Evolutionary conservation across 768 basidiomycete genomes (phyloP).

Genomic region (Xerocomellus chrysenteron): DNA sequence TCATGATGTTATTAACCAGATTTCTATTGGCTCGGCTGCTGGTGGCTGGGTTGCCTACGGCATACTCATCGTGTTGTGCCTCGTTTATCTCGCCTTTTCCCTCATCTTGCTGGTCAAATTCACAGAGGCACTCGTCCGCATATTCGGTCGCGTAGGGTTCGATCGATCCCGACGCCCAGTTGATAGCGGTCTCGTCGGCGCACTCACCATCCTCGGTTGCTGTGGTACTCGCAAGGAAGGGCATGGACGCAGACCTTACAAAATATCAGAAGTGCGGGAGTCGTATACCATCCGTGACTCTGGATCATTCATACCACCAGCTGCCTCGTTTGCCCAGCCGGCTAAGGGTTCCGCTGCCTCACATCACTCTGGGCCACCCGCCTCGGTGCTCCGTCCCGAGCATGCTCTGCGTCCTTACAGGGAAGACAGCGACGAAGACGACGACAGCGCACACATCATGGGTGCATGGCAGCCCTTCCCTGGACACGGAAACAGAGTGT

Average conservation of each 20-base stretch:
- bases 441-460: slow-evolving; percentile 82
- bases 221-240: slow-evolving; percentile 52
- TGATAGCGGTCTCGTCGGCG: slow-evolving; percentile 87
- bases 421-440: slow-evolving; percentile 74
- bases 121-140: slow-evolving; percentile 76
- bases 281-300: slow-evolving; percentile 37
- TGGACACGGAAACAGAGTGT: slow-evolving; percentile 30
- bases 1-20: slow-evolving; percentile 44
- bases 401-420: slow-evolving; percentile 73
- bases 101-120: slow-evolving; percentile 85
- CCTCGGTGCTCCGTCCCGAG: slow-evolving; percentile 76
- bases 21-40: slow-evolving; percentile 77
- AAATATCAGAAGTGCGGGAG: slow-evolving; percentile 27
- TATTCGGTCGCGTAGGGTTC: slow-evolving; percentile 76
- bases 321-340: slow-evolving; percentile 29
- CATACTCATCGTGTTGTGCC: slow-evolving; percentile 76
- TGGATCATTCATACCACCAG: slow-evolving; percentile 52
- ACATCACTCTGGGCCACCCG: slow-evolving; percentile 51
- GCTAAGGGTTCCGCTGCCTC: slow-evolving; percentile 33
- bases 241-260: slow-evolving; percentile 24
- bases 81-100: slow-evolving; percentile 81
- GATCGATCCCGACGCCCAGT: slow-evolving; percentile 77
- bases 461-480: slow-evolving; percentile 87
- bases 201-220: slow-evolving; percentile 66
- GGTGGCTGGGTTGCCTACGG: slow-evolving; percentile 94